Conservation (phyloP, 306 rosid species). For the Quercus robur region DNA sequence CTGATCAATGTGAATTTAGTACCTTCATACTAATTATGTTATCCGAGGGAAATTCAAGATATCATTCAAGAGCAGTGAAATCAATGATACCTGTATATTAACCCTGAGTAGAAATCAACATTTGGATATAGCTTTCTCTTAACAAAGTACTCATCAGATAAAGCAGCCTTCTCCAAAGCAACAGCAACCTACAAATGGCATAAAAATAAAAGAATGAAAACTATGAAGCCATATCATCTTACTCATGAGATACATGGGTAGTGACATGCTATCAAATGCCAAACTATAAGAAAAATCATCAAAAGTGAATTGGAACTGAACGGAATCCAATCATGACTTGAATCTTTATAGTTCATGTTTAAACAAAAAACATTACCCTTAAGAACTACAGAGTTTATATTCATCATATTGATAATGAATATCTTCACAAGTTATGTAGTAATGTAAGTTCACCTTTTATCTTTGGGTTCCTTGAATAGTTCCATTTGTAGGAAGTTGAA, state of each 20-base stretch:
- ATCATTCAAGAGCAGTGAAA: background rate
- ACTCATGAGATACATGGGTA: background rate
- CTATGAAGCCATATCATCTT: background rate
- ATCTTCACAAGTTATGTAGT: background rate
- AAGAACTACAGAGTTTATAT: background rate
- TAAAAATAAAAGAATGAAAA: background rate
- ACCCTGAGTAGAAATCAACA: constrained; percentile 89
- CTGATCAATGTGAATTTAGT: constrained; percentile 32
- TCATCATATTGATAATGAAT: background rate
- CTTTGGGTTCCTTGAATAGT: constrained; percentile 29
- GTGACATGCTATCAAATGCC: background rate
- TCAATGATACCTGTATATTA: constrained; percentile 57
- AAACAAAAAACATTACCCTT: background rate
- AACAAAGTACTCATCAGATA: constrained; percentile 77
- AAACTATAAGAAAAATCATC: background rate
- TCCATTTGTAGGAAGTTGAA: constrained; percentile 29
- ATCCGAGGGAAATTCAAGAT: background rate
- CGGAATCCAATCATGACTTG: background rate
- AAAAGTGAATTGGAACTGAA: background rate
- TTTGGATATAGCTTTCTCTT: constrained; percentile 92
- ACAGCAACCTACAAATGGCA: constrained; percentile 63
- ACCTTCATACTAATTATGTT: background rate
- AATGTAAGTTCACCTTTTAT: no score
- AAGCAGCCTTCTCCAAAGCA: constrained; percentile 86
- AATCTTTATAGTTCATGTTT: background rate